A percentile compares a stretch with the other conserved stretches of the same genome.
These are phyloP conservation scores for Apiospora pterosperma DNA, from an alignment of 2,329 filamentous ascomycete genomes.

Conservation along the genomic window DNA sequence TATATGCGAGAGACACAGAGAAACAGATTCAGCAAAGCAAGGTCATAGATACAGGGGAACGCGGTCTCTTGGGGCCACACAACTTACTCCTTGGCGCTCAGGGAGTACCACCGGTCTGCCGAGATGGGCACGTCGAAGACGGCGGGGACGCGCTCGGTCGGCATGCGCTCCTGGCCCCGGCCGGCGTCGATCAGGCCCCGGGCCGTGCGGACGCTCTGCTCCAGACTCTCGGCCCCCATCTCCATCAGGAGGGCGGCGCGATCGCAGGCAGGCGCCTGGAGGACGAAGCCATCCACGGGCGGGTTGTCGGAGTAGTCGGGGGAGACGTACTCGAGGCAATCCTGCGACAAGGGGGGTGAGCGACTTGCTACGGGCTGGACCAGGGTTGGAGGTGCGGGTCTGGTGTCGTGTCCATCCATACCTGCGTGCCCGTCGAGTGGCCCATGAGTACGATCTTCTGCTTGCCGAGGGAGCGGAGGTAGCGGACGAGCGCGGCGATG, in stretches of 20 bases:
- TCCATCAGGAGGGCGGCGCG: slow-evolving; percentile 57
- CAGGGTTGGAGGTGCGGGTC: background rate
- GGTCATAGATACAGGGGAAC: background rate
- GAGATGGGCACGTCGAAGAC: slow-evolving; percentile 43
- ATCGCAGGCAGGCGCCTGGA: slow-evolving; percentile 80
- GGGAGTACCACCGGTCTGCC: slow-evolving; percentile 51
- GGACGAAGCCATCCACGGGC: slow-evolving; percentile 69
- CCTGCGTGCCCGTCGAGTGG: slow-evolving; percentile 57
- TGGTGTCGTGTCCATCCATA: slow-evolving; percentile 18
- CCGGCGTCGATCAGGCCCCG: slow-evolving; percentile 53
- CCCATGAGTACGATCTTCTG: slow-evolving; percentile 53
- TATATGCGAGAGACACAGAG: slow-evolving; percentile 25
- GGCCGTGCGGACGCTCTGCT: slow-evolving; percentile 46
- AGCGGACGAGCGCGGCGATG: slow-evolving; percentile 48
- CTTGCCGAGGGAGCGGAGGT: slow-evolving; percentile 47
- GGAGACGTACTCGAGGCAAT: slow-evolving; percentile 53
- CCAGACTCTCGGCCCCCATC: slow-evolving; percentile 39
- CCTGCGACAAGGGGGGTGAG: too few relatives aligned
- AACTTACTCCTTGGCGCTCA: slow-evolving; percentile 49
- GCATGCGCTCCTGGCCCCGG: slow-evolving; percentile 52
- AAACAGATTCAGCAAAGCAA: too few relatives aligned
- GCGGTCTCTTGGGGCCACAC: background rate
- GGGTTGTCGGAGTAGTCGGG: slow-evolving; percentile 38
- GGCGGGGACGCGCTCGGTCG: slow-evolving; percentile 36
- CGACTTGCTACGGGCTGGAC: slow-evolving; percentile 12